These are phyloP conservation scores for Aspergillus puulaauensis DNA, from an alignment of 2,329 filamentous ascomycete genomes.

Conservation along the genomic window DNA sequence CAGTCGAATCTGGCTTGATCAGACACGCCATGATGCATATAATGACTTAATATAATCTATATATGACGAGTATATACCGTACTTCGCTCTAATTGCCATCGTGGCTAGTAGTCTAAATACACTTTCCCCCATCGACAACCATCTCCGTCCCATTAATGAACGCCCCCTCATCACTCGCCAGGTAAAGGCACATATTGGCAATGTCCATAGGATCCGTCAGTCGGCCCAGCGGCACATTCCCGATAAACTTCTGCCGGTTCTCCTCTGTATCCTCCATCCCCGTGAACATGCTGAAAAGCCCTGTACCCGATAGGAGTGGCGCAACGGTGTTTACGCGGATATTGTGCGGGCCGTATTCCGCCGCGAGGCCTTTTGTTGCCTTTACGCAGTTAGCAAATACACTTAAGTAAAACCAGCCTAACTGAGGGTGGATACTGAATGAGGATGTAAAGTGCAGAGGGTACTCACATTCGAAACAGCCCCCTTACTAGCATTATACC, in stretches of 20 bases:
- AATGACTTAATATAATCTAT: no score
- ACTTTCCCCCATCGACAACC: constrained; percentile 60
- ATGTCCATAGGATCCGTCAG: constrained; percentile 58
- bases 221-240: constrained; percentile 45
- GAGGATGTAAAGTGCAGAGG: not conserved
- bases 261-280: constrained; percentile 47
- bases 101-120: constrained; percentile 25
- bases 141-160: constrained; percentile 74
- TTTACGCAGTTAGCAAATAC: constrained; percentile 20
- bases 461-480: constrained; percentile 44
- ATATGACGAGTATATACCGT: no score
- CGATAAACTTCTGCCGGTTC: constrained; percentile 45
- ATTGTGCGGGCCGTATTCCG: constrained; percentile 70
- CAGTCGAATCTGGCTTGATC: constrained; percentile 14
- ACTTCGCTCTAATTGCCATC: not conserved
- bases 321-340: constrained; percentile 73
- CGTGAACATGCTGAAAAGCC: constrained; percentile 52
- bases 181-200: constrained; percentile 67
- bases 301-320: constrained; percentile 66
- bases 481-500: constrained; percentile 48
- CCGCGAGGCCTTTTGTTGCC: constrained; percentile 66
- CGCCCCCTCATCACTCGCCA: constrained; percentile 68
- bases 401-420: no score
- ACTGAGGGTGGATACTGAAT: not conserved
- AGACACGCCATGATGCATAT: no score